Percentiles rank a stretch among this genome's conserved stretches.
These are phyloP conservation scores for Tylopilus orsonianus DNA, from an alignment of 1,284 basidiomycete species.

Conservation along the genomic window DNA sequence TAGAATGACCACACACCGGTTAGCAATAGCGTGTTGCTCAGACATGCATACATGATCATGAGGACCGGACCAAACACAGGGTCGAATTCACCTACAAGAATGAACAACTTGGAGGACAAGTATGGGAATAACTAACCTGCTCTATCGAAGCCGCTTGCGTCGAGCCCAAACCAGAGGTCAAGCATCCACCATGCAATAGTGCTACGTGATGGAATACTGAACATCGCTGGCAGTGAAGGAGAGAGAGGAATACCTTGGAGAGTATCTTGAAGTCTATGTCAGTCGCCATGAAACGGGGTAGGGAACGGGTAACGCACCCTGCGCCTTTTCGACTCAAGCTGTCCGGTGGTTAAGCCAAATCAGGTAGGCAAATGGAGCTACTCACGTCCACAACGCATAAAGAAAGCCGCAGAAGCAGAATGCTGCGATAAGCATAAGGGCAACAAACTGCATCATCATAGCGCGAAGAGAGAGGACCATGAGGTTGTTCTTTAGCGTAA, in stretches of 20 bases:
- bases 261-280: slow-evolving; percentile 19
- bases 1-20: slow-evolving; percentile 52
- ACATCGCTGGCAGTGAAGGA: not conserved
- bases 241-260: slow-evolving; percentile 40
- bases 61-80: slow-evolving; percentile 81
- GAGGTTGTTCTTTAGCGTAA: slow-evolving; percentile 84
- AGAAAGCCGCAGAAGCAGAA: slow-evolving; percentile 91
- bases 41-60: slow-evolving; percentile 84
- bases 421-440: slow-evolving; percentile 83
- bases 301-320: slow-evolving; percentile 20
- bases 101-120: slow-evolving; percentile 7
- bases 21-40: slow-evolving; percentile 84
- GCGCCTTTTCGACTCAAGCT: slow-evolving; percentile 61
- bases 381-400: slow-evolving; percentile 88
- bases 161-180: slow-evolving; percentile 86
- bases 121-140: slow-evolving; percentile 54
- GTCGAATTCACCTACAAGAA: slow-evolving; percentile 66
- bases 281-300: not conserved
- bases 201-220: slow-evolving; percentile 36
- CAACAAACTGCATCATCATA: slow-evolving; percentile 77
- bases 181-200: slow-evolving; percentile 91
- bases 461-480: slow-evolving; percentile 78
- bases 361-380: slow-evolving; percentile 19
- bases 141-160: slow-evolving; percentile 79
- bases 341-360: slow-evolving; percentile 8